Evolutionary conservation across 805 yeast genomes (phyloP).

Genomic region (Pichia cephalocereana): DNA sequence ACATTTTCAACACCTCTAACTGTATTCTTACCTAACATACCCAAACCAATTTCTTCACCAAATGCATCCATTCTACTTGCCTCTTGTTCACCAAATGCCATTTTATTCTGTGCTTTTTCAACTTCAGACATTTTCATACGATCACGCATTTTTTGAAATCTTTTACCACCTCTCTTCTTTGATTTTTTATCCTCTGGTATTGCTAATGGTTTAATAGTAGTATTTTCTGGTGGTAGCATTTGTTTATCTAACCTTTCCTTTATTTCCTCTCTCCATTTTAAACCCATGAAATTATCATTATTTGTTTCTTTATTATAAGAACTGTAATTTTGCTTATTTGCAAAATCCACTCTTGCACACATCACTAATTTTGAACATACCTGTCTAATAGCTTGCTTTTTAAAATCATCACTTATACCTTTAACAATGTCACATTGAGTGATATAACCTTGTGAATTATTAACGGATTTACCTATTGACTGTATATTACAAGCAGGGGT

Average conservation of each 20-base stretch:
- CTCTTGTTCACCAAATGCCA: conserved; percentile 76
- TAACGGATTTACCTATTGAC: conserved; percentile 52
- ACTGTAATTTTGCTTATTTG: conserved; percentile 1
- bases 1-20: conserved; percentile 13
- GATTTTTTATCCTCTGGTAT: conserved; percentile 67
- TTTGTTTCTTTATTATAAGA: conserved; percentile 25
- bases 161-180: conserved; percentile 79
- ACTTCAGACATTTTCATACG: conserved; percentile 73
- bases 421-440: conserved; percentile 53
- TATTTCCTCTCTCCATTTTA: conserved; percentile 51
- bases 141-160: conserved; percentile 72
- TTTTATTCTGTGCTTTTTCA: conserved; percentile 73
- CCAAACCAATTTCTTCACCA: conserved; percentile 80
- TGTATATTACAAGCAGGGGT: conserved; percentile 83
- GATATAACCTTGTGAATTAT: conserved; percentile 48
- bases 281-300: conserved; percentile 36
- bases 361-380: conserved; percentile 70
- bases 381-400: conserved; percentile 67
- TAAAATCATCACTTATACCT: conserved; percentile 45
- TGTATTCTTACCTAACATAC: conserved; percentile 43
- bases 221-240: conserved; percentile 65
- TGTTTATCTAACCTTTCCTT: conserved; percentile 57
- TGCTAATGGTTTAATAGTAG: conserved; percentile 61
- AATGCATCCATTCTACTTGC: conserved; percentile 49
- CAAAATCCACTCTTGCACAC: conserved; percentile 70